Evolutionary conservation across 257 asterid species (phyloP).

Genomic region (Solanum chilense): DNA sequence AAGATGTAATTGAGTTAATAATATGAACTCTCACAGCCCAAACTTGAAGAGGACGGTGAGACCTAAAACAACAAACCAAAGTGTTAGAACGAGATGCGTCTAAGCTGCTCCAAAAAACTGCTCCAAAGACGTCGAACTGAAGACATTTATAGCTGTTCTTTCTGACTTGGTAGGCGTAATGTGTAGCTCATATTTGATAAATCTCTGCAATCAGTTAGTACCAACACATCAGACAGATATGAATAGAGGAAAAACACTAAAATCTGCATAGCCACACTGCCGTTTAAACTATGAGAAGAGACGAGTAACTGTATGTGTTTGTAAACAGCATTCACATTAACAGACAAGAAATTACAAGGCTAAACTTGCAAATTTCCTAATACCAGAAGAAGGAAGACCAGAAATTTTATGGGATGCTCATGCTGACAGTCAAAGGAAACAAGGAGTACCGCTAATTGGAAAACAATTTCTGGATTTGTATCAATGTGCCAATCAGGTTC

Average conservation of each 20-base stretch:
- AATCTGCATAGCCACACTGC: not conserved
- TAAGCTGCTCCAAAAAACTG: slow-evolving; percentile 59
- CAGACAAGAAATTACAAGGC: not conserved
- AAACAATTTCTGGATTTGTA: slow-evolving; percentile 66
- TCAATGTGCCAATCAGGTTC: slow-evolving; percentile 99
- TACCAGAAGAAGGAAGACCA: not conserved
- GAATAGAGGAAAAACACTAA: not conserved
- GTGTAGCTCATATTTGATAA: slow-evolving; percentile 81
- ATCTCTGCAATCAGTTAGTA: slow-evolving; percentile 47
- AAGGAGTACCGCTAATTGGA: slow-evolving; percentile 64
- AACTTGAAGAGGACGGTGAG: not conserved
- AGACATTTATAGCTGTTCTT: slow-evolving; percentile 47
- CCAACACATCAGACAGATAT: not conserved
- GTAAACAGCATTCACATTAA: not conserved
- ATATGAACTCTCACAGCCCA: not conserved
- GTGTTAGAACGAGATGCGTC: too few species aligned
- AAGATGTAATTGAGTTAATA: not conserved
- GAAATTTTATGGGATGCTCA: not conserved
- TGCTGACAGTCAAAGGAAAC: not conserved
- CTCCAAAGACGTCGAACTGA: slow-evolving; percentile 55
- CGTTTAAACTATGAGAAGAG: not conserved
- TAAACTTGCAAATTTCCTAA: not conserved
- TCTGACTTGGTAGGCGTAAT: slow-evolving; percentile 55
- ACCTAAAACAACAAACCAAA: not conserved
- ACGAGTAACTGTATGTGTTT: not conserved